Evolutionary conservation across 495 filamentous ascomycete species (phyloP), one percentile per base, ranked within the genome.

Genomic region (Penicillium egyptiacum): DNA sequence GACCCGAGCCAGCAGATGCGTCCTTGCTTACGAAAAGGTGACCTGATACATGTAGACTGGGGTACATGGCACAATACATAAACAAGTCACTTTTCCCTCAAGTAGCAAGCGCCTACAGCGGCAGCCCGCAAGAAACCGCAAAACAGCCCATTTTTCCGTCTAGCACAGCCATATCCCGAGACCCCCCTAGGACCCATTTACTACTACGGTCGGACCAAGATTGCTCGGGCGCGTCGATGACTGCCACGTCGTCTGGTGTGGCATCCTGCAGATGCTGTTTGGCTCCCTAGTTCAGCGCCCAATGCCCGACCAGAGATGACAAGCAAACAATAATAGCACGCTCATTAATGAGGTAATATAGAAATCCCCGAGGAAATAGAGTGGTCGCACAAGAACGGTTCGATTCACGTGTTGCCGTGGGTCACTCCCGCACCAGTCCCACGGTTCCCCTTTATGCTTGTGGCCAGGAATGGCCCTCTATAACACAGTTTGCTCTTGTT

Each of bases 241-340:
- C 41, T 68, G 65, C 63, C 65, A 68, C 65, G 65, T 66, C 55
- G 63, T 52, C 46, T 37, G 37, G 45, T 42, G 35, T 53, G 54
- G 46, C 63, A 58, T 39, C 2, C 35, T 64, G 63, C 63, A 65
- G 56, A 51, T 64, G 62, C 60, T 52, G 56, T 35, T 50, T 50
- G 47, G 23, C 26, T 20, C 20, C 12, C 33, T 41, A 5, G 26
- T 6, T 30, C 26, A 37, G 47, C 39, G 50, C 50, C 50, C 50
- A 53, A 53, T 30, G 49, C 22, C 49, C 39, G 8, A 31, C 28
- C 10, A 42, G 39, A 28, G 25, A 1, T 45, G 17, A 19, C 11
- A 6, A 42, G 19, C 31, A 31, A 28, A 56, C 42, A 42, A 20
- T 48, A 19, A 31, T 48, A 17, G 16, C 16, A 20, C 25, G 20